Conservation (phyloP, 2,329 filamentous ascomycete species). For the Apiospora hydei region DNA sequence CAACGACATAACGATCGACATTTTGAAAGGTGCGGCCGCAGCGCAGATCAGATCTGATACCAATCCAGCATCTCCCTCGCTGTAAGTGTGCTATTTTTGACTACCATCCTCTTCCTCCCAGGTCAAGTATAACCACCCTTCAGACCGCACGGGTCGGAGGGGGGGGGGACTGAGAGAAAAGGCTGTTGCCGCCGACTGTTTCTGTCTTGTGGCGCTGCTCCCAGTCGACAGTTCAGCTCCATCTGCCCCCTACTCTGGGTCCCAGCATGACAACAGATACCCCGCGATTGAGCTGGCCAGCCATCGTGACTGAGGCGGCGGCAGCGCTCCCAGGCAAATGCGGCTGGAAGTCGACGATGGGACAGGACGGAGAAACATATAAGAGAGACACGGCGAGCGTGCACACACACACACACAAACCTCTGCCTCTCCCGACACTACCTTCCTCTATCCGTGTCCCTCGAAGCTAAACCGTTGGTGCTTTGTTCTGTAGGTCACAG, state of each 20-base stretch:
- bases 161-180: not conserved
- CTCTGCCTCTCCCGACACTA: not conserved
- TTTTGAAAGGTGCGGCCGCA: conserved; percentile 4
- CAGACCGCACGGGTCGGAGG: not conserved
- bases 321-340: conserved; percentile 7
- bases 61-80: conserved; percentile 9
- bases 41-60: not conserved
- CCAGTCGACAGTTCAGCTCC: conserved; percentile 4
- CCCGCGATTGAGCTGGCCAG: conserved; percentile 2
- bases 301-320: conserved; percentile 17
- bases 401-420: not conserved
- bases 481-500: conserved; percentile 2
- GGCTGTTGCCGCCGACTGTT: not conserved
- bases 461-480: not conserved
- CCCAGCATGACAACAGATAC: conserved; percentile 1
- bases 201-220: not conserved
- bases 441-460: not conserved
- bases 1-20: not conserved
- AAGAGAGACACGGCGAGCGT: not conserved
- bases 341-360: not conserved
- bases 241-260: not conserved
- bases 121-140: not conserved
- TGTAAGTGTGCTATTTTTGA: not conserved
- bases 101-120: not conserved
- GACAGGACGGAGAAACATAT: not conserved